These are phyloP conservation scores for Heterobasidion annosum DNA, from an alignment of 1,284 basidiomycete genomes.

Conservation along the genomic window DNA sequence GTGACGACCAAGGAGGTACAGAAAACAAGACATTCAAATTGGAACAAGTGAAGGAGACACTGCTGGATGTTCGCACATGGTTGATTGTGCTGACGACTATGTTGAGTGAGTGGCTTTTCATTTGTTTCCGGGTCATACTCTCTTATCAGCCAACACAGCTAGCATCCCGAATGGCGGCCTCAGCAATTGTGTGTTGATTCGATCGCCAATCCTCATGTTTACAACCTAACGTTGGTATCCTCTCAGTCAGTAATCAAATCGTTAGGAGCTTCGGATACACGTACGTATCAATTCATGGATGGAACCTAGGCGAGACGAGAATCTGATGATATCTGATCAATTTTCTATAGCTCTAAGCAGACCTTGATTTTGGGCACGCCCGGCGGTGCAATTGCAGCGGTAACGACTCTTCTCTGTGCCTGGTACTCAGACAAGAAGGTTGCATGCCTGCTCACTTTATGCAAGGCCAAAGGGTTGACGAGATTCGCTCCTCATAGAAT, in stretches of 20 bases:
- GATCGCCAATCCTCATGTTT: not conserved
- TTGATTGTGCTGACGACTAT: slow-evolving; percentile 50
- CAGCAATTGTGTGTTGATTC: slow-evolving; percentile 46
- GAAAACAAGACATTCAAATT: slow-evolving; percentile 54
- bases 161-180: slow-evolving; percentile 59
- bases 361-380: slow-evolving; percentile 56
- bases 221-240: not conserved
- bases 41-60: slow-evolving; percentile 48
- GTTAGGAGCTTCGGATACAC: slow-evolving; percentile 62
- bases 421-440: slow-evolving; percentile 61
- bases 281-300: slow-evolving; percentile 22
- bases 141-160: slow-evolving; percentile 21
- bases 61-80: slow-evolving; percentile 56
- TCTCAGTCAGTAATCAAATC: slow-evolving; percentile 49
- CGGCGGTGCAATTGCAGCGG: slow-evolving; percentile 39
- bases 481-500: slow-evolving; percentile 22
- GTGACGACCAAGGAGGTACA: slow-evolving; percentile 57
- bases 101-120: slow-evolving; percentile 34
- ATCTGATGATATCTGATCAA: not conserved
- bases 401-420: slow-evolving; percentile 43
- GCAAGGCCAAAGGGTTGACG: not conserved
- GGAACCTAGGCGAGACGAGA: no score
- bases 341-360: slow-evolving; percentile 38
- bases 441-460: not conserved
- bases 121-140: not conserved